Conservation (phyloP, 805 yeast species). For the Blastobotrys parvus region DNA sequence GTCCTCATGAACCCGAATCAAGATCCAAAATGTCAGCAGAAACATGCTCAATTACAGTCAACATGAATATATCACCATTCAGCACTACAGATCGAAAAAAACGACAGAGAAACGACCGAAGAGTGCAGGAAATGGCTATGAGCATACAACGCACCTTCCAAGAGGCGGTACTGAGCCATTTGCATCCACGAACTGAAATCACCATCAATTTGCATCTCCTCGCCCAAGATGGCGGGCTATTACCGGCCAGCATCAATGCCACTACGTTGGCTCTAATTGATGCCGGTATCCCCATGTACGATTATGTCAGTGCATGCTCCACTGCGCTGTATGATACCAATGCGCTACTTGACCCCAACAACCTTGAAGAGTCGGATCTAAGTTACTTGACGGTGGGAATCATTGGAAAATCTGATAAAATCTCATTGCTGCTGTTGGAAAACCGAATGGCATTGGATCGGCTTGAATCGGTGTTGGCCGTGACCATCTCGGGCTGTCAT, state of each 20-base stretch:
- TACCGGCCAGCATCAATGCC: constrained; percentile 75
- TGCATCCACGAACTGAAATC: constrained; percentile 81
- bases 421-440: constrained; percentile 69
- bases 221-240: constrained; percentile 83
- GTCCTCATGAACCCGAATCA: constrained; percentile 77
- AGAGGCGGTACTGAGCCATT: constrained; percentile 58
- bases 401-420: constrained; percentile 72
- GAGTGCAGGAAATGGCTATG: constrained; percentile 28
- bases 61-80: constrained; percentile 70
- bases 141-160: constrained; percentile 28
- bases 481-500: constrained; percentile 84
- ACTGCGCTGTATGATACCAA: constrained; percentile 74
- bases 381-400: constrained; percentile 76
- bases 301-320: constrained; percentile 71
- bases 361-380: constrained; percentile 76
- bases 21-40: constrained; percentile 39
- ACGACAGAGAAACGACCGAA: constrained; percentile 49
- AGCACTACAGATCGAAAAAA: constrained; percentile 70
- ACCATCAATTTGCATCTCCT: constrained; percentile 67
- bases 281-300: constrained; percentile 92
- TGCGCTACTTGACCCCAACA: constrained; percentile 75
- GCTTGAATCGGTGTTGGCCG: constrained; percentile 63
- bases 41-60: constrained; percentile 53
- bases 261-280: constrained; percentile 84
- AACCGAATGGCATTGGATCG: constrained; percentile 78